Evolutionary conservation across 345 rosid genomes (phyloP), one percentile per base, ranked within the genome.

Genomic region (Adansonia digitata): DNA sequence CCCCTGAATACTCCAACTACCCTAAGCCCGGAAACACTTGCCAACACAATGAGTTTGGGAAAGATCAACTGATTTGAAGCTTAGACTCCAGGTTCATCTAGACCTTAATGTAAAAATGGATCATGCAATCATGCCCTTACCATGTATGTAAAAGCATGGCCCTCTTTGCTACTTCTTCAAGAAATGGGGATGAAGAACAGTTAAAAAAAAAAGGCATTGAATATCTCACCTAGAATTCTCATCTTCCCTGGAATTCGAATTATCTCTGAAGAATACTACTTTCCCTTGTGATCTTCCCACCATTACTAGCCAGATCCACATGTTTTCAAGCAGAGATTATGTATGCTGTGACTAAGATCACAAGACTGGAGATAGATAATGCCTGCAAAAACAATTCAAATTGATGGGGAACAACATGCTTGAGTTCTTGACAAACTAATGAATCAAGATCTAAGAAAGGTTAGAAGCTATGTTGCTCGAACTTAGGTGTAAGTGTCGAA

Each of bases 341-440:
- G 46, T 15, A 20, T 24, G 75, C 51, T 56, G 24, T 15, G 43
- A 56, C 49, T 49, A 72, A 56, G 62, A 72, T 55, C 75, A 72
- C 1, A 13, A 72, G 51, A 56, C 7, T 39, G 75, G 27, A 39
- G 51, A 56, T 20, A 6, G 40, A 56, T 3, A 40, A 55, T 56
- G 39, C 65, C 75, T 72, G 75, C 75, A 72, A 56, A n/a, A 39
- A 72, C 17, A 53, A 45, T 53, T 20, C 27, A 71, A 22, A 20
- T 62, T 3, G n/a, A 29, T 1, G 17, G 20, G 43, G 5, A 15
- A 67, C 0, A 60, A 60, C 42, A 35, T 40, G 70, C 15, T 13
- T 40, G 34, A 39, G 69, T 64, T 64, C 7, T 64, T 65, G 51
- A 18, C n/a, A 59, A 59, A 59, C n/a, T 59, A 29, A 59, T 59